Evolutionary conservation across 2,329 filamentous ascomycete genomes (phyloP).

Genomic region (Penicillium brevicompactum): DNA sequence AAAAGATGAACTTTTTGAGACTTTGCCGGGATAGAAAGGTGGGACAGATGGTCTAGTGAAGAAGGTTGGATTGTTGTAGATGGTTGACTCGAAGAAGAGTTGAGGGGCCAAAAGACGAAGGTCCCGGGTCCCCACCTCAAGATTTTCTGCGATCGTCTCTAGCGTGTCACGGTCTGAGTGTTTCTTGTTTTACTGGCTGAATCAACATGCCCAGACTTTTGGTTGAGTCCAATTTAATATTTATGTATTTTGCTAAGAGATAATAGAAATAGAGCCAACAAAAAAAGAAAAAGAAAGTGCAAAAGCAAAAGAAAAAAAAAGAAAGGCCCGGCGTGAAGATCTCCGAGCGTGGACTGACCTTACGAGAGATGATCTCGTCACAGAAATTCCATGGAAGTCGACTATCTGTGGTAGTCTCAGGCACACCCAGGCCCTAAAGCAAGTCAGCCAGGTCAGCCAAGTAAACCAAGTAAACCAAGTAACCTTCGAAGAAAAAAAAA

Average conservation of each 20-base stretch:
- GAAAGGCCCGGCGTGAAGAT: constrained; percentile 4
- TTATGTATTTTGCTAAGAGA: too few species aligned
- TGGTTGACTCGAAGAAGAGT: constrained; percentile 8
- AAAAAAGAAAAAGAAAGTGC: background rate
- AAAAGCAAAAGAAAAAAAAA: background rate
- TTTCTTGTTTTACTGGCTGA: background rate
- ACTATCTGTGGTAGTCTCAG: background rate
- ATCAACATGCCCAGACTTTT: background rate
- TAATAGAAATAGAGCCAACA: background rate
- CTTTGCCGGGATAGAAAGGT: constrained; percentile 7
- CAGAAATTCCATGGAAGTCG: background rate
- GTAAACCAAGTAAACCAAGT: too few species aligned
- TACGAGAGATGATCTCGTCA: constrained; percentile 22
- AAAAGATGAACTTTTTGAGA: constrained; percentile 26
- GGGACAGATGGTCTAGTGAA: background rate
- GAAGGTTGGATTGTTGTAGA: background rate
- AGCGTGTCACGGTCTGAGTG: constrained; percentile 22
- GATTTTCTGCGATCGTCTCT: constrained; percentile 30
- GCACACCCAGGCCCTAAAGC: background rate
- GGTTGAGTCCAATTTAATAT: too few species aligned
- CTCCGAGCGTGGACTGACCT: constrained; percentile 16
- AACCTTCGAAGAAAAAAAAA: too few species aligned
- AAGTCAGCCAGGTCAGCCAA: too few species aligned
- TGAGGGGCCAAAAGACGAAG: constrained; percentile 26
- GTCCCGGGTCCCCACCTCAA: constrained; percentile 27